phyloP scores from a whole-genome alignment of 2,329 filamentous ascomycete genomes.

The Aspergillus sp. region DNA sequence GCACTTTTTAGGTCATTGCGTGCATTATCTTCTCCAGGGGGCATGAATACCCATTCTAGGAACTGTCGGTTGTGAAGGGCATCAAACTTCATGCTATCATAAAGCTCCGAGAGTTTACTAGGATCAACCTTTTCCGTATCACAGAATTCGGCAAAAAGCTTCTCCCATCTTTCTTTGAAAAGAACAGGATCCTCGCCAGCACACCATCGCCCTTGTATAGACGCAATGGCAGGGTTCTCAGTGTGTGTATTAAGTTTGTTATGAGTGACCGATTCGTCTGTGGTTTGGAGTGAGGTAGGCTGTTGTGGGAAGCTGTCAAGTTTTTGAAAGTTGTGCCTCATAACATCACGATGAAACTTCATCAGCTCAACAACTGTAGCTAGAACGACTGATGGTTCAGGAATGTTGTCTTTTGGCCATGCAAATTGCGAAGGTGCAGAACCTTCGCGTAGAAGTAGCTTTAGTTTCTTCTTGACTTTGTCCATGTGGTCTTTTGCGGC shows the following conservation, averaged over 20 bases:
- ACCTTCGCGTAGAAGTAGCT: slow-evolving; percentile 85
- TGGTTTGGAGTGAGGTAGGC: neutral
- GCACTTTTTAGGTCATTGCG: slow-evolving; percentile 51
- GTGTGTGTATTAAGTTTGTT: slow-evolving; percentile 11
- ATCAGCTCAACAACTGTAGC: slow-evolving; percentile 89
- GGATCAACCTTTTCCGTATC: slow-evolving; percentile 98
- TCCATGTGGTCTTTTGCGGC: slow-evolving; percentile 99
- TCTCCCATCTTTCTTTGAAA: slow-evolving; percentile 97
- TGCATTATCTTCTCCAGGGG: slow-evolving; percentile 70
- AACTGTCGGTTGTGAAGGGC: slow-evolving; percentile 95
- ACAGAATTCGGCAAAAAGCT: slow-evolving; percentile 92
- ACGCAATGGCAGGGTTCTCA: slow-evolving; percentile 53
- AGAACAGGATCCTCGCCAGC: slow-evolving; percentile 91
- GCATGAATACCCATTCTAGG: slow-evolving; percentile 95
- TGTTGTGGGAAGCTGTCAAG: slow-evolving; percentile 54
- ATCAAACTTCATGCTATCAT: slow-evolving; percentile 99
- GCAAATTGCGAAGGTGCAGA: slow-evolving; percentile 92
- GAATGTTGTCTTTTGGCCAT: slow-evolving; percentile 90
- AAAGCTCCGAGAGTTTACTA: slow-evolving; percentile 96
- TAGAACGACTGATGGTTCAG: slow-evolving; percentile 90
- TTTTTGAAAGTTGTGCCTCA: slow-evolving; percentile 88
- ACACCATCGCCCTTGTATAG: slow-evolving; percentile 89
- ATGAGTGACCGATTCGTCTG: neutral
- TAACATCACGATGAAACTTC: slow-evolving; percentile 93
- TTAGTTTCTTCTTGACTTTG: slow-evolving; percentile 99